Evolutionary conservation across 257 asterid genomes (phyloP), one percentile per base, ranked within the genome.

Genomic region (Solanum appendiculatum): DNA sequence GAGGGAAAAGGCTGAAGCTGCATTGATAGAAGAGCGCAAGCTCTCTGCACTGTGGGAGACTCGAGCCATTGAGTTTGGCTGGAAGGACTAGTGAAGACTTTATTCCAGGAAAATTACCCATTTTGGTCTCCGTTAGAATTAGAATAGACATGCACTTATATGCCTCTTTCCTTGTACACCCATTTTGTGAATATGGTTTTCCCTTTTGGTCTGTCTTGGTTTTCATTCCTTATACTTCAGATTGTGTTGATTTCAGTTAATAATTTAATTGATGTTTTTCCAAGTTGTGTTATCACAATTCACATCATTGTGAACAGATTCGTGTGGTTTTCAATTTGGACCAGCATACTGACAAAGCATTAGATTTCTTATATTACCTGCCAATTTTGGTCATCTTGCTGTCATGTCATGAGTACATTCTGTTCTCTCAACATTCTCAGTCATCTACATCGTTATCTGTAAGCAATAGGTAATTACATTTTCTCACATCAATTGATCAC

Each of bases 1-100:
- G 37, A 86, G 93, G 83, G 89, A 91, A 73, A 89, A 83, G 83
- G 90, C 91, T 2, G 82, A 91, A 89, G 89, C 91, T 73, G 87
- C 88, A 23, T 10, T 89, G 64, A 72, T 69, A 88, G 88, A 86
- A 80, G 91, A 91, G 89, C 85, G 90, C 77, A 91, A 89, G 89
- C 89, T 91, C 66, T 86, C 93, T 72, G 75, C 39, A 58, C 46
- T 84, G 21, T 91, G 93, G 93, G 91, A 91, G 86, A 46, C 74
- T 66, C 88, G 93, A 64, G 93, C 93, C 80, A 88, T 86, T 34
- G 70, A 86, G 34, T 42, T 54, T 88, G 93, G 90, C 37, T 91
- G 91, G 91, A 85, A 77, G 10, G 89, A 89, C 54, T 46, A 87
- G 82, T 48, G 33, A 86, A 89, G 81, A 74, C 36, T 70, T 31